Evolutionary conservation across 139 green algal species (phyloP).

Genomic region (Volvox reticuliferus): DNA sequence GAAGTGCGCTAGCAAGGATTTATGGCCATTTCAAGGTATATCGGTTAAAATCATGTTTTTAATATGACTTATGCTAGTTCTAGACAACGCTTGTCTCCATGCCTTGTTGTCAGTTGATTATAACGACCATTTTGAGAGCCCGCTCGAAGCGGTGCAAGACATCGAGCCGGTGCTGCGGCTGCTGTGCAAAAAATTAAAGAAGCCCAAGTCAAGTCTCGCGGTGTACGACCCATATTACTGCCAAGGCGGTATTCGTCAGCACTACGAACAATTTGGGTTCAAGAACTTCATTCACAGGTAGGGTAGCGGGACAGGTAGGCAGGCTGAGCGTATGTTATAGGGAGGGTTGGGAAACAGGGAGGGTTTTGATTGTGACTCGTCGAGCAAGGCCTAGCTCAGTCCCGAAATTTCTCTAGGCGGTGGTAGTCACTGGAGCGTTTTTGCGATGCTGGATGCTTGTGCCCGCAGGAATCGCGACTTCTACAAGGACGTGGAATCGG

Average conservation of each 20-base stretch:
- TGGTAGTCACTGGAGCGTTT: no score
- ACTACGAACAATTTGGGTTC: conserved; percentile 45
- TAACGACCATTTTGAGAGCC: conserved; percentile 55
- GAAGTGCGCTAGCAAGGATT: not conserved
- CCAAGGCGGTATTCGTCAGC: conserved; percentile 22
- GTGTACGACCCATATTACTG: conserved; percentile 49
- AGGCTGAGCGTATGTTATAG: not conserved
- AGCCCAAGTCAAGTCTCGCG: not conserved
- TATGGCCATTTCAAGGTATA: conserved; percentile 11
- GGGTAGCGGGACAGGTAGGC: not conserved
- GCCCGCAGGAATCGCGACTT: conserved; percentile 69
- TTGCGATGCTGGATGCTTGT: no score
- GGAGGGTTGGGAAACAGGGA: not conserved
- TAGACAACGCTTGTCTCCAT: no score
- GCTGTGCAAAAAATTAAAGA: conserved; percentile 15
- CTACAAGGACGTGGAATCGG: conserved; percentile 55
- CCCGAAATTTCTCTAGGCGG: no score
- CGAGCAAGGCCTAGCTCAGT: not conserved
- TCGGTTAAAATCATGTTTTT: not conserved
- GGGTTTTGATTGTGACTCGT: not conserved
- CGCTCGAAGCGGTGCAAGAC: not conserved
- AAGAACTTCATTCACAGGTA: conserved; percentile 46
- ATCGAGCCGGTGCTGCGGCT: not conserved
- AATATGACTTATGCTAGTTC: not conserved
- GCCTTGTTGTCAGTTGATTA: conserved; percentile 20